Evolutionary conservation across 805 yeast species (phyloP).

Genomic region (Candida glaebosa): DNA sequence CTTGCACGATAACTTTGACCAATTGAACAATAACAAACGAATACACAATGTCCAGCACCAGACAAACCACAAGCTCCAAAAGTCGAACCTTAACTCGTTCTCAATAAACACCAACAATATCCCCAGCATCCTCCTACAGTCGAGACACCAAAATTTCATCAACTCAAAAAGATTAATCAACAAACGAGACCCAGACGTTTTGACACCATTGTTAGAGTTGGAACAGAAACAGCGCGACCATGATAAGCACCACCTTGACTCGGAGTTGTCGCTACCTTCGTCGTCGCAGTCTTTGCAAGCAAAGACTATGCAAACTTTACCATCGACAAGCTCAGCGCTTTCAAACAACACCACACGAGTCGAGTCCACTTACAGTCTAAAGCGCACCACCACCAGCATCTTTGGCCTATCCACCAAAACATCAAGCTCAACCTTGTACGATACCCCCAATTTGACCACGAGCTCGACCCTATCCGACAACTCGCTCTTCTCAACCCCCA

Average conservation of each 20-base stretch:
- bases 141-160: neutral
- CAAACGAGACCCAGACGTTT: neutral
- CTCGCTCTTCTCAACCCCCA: neutral
- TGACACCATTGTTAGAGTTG: neutral
- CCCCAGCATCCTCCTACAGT: neutral
- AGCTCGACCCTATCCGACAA: neutral
- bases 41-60: neutral
- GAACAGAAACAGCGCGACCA: neutral
- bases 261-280: neutral
- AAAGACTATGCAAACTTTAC: neutral
- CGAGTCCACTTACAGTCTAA: neutral
- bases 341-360: neutral
- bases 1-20: neutral
- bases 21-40: neutral
- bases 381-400: neutral
- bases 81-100: neutral
- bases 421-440: neutral
- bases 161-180: neutral
- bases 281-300: neutral
- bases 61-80: neutral
- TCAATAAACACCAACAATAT: neutral
- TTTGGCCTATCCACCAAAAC: neutral
- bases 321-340: neutral
- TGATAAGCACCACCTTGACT: too few species aligned
- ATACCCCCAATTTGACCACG: neutral